These are phyloP conservation scores for Allantophomopsis cytisporea DNA, from an alignment of 2,329 filamentous ascomycete species.

Conservation along the genomic window DNA sequence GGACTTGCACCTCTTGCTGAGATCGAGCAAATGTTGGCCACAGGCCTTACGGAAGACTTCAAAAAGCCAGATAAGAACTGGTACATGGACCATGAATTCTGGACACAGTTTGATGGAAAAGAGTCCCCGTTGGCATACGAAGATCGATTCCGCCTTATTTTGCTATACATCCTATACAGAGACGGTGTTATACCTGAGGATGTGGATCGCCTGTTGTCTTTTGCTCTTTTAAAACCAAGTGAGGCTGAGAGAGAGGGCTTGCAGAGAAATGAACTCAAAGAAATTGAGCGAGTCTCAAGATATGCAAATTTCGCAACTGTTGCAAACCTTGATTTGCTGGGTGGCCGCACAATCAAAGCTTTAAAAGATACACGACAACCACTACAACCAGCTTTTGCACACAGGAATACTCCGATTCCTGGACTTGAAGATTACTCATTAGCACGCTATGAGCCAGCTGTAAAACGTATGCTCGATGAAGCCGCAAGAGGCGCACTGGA, in stretches of 20 bases:
- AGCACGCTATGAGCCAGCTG: conserved; percentile 70
- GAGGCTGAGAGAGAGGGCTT: conserved; percentile 38
- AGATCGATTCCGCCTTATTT: conserved; percentile 74
- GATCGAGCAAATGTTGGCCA: conserved; percentile 81
- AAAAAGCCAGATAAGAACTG: conserved; percentile 74
- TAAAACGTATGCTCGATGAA: conserved; percentile 76
- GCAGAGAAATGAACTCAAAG: too few species aligned
- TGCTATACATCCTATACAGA: conserved; percentile 75
- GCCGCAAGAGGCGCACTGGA: conserved; percentile 56
- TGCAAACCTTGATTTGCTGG: conserved; percentile 68
- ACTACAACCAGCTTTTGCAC: conserved; percentile 56
- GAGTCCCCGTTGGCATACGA: conserved; percentile 83
- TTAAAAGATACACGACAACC: conserved; percentile 66
- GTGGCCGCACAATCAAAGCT: conserved; percentile 55
- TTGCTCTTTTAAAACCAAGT: conserved; percentile 63
- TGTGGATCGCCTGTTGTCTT: conserved; percentile 69
- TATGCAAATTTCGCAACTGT: conserved; percentile 29
- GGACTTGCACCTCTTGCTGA: conserved; percentile 81
- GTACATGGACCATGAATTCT: conserved; percentile 22
- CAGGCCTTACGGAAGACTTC: conserved; percentile 84
- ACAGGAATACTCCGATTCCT: conserved; percentile 40
- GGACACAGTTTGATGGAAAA: conserved; percentile 44
- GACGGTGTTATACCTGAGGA: conserved; percentile 78
- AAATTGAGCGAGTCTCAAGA: too few species aligned
- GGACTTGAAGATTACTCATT: conserved; percentile 66